A percentile compares a stretch with the other conserved stretches of the same genome.
phyloP scores from a whole-genome alignment of 805 yeast genomes.

The Candida michaelii region DNA sequence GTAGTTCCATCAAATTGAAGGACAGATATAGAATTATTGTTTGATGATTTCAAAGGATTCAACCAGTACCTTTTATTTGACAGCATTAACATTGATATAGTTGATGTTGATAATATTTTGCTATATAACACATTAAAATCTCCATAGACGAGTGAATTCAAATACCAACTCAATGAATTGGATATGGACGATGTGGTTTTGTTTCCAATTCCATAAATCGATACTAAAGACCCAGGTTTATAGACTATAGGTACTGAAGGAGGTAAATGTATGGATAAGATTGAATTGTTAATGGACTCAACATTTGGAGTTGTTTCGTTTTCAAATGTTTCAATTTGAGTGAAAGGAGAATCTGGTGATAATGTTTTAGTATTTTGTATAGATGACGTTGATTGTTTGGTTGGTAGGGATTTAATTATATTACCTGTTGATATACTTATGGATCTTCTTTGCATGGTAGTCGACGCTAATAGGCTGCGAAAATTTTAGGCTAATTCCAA shows the following conservation, averaged over 20 bases:
- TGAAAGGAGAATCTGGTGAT: background rate
- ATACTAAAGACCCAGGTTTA: conserved; percentile 48
- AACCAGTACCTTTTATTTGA: conserved; percentile 26
- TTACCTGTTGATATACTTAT: conserved; percentile 6
- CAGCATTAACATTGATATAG: conserved; percentile 45
- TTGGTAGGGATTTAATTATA: conserved; percentile 2
- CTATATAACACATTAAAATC: conserved; percentile 47
- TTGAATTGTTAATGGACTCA: conserved; percentile 21
- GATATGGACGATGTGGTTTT: conserved; percentile 37
- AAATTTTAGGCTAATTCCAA: no score
- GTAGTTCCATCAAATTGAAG: conserved; percentile 54
- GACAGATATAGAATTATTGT: conserved; percentile 42
- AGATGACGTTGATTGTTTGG: background rate
- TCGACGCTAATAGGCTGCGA: no score
- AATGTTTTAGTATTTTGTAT: background rate
- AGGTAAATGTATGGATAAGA: conserved; percentile 51
- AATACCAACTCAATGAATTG: conserved; percentile 2
- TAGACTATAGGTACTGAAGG: conserved; percentile 58
- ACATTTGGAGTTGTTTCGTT: background rate
- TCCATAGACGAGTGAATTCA: conserved; percentile 35
- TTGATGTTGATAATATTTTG: conserved; percentile 47
- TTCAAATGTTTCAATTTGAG: background rate
- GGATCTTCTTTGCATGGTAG: conserved; percentile 3
- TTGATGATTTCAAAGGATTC: conserved; percentile 16
- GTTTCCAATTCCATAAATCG: conserved; percentile 39